Conservation (phyloP, 441 rosid species). For the Pelargonium cotyledonis region DNA sequence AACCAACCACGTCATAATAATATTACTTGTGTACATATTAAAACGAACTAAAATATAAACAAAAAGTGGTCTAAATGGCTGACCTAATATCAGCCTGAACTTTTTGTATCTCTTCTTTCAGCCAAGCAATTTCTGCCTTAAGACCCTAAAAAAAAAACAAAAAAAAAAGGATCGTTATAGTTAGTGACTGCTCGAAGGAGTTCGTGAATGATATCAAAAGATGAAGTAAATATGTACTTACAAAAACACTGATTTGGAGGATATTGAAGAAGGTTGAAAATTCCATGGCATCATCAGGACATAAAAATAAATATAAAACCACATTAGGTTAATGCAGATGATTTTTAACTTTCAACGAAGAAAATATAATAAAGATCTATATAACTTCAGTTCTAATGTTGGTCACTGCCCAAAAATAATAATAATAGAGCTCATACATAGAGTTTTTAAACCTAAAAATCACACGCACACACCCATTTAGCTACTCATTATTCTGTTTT, state of each 20-base stretch:
- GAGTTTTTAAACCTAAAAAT: too few species aligned
- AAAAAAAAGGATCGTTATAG: neutral
- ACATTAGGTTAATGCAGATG: neutral
- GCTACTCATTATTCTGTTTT: too few species aligned
- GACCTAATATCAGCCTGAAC: constrained; percentile 9
- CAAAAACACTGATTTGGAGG: neutral
- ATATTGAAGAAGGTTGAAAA: neutral
- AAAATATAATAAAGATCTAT: too few species aligned
- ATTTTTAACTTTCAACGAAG: too few species aligned
- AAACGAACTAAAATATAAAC: neutral
- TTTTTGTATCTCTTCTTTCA: constrained; percentile 7
- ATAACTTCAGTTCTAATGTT: too few species aligned
- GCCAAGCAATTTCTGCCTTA: neutral
- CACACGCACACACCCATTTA: too few species aligned
- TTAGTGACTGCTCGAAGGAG: neutral
- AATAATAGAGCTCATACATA: too few species aligned
- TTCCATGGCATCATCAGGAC: neutral
- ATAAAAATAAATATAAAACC: neutral
- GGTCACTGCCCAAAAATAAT: too few species aligned
- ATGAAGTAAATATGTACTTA: neutral
- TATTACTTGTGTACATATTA: neutral
- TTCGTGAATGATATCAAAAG: neutral
- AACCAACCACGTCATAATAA: too few species aligned
- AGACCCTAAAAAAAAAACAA: neutral
- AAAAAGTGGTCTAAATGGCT: neutral